A percentile compares a stretch with the other conserved stretches of the same genome.
Evolutionary conservation across 495 filamentous ascomycete genomes (phyloP).

Genomic region (Penicillium macrosclerotiorum): DNA sequence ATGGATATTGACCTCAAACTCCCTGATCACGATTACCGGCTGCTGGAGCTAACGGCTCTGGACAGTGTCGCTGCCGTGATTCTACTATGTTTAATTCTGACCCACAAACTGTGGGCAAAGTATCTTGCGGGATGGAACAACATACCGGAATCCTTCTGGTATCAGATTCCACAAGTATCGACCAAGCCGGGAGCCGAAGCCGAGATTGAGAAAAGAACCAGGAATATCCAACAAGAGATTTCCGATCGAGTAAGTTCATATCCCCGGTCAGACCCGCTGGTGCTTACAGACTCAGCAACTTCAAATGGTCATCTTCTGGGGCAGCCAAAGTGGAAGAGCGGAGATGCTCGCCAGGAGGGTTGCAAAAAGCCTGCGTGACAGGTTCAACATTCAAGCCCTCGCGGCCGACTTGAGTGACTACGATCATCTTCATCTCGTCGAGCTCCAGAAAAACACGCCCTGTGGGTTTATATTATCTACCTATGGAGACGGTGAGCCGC

Average conservation of each 20-base stretch:
- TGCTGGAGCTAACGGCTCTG: no score
- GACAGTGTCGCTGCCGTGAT: no score
- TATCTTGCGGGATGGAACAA: no score
- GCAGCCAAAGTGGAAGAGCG: constrained; percentile 44
- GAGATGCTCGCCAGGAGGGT: constrained; percentile 37
- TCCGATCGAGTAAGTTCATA: neutral
- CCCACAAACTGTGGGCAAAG: no score
- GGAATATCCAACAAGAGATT: no score
- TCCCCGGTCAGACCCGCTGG: neutral
- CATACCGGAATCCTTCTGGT: no score
- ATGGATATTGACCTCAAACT: no score
- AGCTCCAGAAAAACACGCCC: constrained; percentile 24
- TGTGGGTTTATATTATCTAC: constrained; percentile 43
- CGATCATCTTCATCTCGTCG: constrained; percentile 28
- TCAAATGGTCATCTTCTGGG: constrained; percentile 41
- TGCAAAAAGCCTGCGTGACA: constrained; percentile 25
- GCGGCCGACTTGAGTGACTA: constrained; percentile 38
- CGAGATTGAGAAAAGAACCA: no score
- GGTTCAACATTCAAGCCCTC: constrained; percentile 29
- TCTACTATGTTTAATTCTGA: no score
- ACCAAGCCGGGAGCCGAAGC: no score
- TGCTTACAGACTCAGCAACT: neutral
- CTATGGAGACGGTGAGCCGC: constrained; percentile 47
- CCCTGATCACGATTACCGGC: no score
- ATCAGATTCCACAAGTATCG: no score